Percentiles rank a stretch among this genome's conserved stretches.
These are phyloP conservation scores for Candolleomyces efflorescens DNA, from an alignment of 768 basidiomycete species.

Conservation along the genomic window DNA sequence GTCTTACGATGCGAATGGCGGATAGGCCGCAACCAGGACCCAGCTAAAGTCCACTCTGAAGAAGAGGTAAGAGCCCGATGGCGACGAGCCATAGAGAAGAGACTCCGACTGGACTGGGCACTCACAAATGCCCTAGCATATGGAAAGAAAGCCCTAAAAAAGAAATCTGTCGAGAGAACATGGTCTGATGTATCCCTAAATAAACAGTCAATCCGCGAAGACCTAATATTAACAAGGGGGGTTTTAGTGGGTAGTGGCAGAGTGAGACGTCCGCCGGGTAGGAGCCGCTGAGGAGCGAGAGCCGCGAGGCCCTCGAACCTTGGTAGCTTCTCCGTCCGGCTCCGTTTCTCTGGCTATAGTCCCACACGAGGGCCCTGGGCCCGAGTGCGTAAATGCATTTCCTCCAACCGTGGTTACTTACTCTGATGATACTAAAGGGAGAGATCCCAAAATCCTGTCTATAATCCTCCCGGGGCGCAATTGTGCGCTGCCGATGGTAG, in stretches of 20 bases:
- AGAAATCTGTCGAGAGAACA: neutral
- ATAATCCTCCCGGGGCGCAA: too few relatives aligned
- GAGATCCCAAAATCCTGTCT: too few relatives aligned
- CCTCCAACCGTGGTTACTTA: too few relatives aligned
- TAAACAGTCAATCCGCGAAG: neutral
- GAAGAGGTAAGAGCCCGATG: neutral
- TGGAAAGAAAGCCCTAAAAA: neutral
- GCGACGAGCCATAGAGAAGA: neutral
- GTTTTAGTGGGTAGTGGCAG: neutral
- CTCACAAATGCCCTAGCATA: neutral
- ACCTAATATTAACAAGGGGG: neutral
- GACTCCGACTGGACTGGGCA: neutral
- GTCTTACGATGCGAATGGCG: neutral
- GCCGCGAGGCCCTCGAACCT: too few relatives aligned
- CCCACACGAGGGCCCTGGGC: too few relatives aligned
- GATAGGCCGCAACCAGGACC: neutral
- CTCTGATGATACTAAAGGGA: too few relatives aligned
- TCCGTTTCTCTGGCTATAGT: too few relatives aligned
- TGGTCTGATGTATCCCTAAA: neutral
- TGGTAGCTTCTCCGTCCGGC: too few relatives aligned
- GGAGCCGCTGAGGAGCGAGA: too few relatives aligned
- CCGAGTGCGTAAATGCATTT: too few relatives aligned
- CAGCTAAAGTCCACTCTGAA: neutral
- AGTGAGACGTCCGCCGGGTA: neutral
- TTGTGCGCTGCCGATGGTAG: too few relatives aligned